These are phyloP conservation scores for Vigna unguiculata DNA, from an alignment of 306 rosid species.

Conservation along the genomic window DNA sequence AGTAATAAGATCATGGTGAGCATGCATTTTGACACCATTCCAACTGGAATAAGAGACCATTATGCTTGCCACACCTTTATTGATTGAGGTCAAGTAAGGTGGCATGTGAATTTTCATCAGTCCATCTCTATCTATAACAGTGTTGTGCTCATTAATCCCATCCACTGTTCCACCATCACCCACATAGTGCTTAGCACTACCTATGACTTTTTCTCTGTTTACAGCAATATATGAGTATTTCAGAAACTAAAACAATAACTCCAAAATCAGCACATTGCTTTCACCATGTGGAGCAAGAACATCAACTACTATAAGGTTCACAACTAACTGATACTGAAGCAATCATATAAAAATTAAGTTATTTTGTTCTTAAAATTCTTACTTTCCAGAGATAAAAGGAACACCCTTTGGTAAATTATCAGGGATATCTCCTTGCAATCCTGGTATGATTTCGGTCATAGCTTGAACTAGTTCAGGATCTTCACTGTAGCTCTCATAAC, in stretches of 20 bases:
- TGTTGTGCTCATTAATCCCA: slow-evolving; percentile 53
- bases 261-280: slow-evolving; percentile 9
- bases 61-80: slow-evolving; percentile 55
- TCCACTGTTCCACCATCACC: slow-evolving; percentile 58
- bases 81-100: slow-evolving; percentile 42
- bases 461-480: slow-evolving; percentile 54
- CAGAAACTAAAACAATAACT: slow-evolving; percentile 32
- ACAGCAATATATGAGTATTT: slow-evolving; percentile 22
- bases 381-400: slow-evolving; percentile 57
- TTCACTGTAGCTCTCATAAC: slow-evolving; percentile 64
- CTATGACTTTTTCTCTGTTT: slow-evolving; percentile 51
- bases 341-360: slow-evolving; percentile 28
- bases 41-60: slow-evolving; percentile 65
- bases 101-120: slow-evolving; percentile 57
- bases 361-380: slow-evolving; percentile 17
- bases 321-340: slow-evolving; percentile 11
- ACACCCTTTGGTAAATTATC: slow-evolving; percentile 46
- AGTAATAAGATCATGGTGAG: slow-evolving; percentile 53
- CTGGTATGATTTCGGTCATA: slow-evolving; percentile 57
- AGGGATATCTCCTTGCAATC: slow-evolving; percentile 58
- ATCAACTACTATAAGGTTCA: no score
- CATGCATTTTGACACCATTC: slow-evolving; percentile 62
- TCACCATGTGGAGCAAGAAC: not conserved
- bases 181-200: slow-evolving; percentile 55
- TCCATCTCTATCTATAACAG: slow-evolving; percentile 46